Evolutionary conservation across 176 grass and related monocot genomes (phyloP), one percentile per base, ranked within the genome.

Genomic region (Hyparrhenia diplandra): DNA sequence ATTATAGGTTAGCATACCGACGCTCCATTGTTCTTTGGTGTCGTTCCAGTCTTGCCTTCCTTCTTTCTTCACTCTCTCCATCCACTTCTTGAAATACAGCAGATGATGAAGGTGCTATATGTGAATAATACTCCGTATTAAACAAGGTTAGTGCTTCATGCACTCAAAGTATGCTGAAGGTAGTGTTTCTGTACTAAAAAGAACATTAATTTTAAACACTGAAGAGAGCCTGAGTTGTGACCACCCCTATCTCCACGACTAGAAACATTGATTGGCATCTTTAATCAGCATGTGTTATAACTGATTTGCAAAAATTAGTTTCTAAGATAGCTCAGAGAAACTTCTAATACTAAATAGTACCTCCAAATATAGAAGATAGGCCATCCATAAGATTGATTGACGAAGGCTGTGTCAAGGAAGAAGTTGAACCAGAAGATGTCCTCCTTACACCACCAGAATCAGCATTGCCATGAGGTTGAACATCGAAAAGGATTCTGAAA

Each of bases 281-380:
- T 36, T 36, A 20, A 66, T 66, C 64, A 66, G 21, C 34, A 10
- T 66, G 64, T 36, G 64, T 31, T 36, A 66, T 57, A 35, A 23
- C 1, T 55, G 18, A 74, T 74, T 34, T 52, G 4, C 3, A 4
- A 11, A 36, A 73, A 40, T 59, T 54, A 75, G 17, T 43, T 40
- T 5, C 52, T 76, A 60, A 60, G 21, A 57, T 58, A 27, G 34
- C 32, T 40, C 54, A 10, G 54, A 23, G 5, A 71, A 3, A 76
- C 31, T 24, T 0, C 12, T 25, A 10, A 60, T 64, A 46, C 39
- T 20, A 72, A 79, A 45, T 76, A 45, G 59, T 80, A 92, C 93
- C 93, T 94, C 93, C 90, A 86, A 95, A 88, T 66, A 95, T 90
- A 64, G 93, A 84, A 81, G 82, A 83, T 9, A 95, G 82, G 23